Base-by-base conservation (phyloP, 257 asterid species). In the Handroanthus guayacan region DNA sequence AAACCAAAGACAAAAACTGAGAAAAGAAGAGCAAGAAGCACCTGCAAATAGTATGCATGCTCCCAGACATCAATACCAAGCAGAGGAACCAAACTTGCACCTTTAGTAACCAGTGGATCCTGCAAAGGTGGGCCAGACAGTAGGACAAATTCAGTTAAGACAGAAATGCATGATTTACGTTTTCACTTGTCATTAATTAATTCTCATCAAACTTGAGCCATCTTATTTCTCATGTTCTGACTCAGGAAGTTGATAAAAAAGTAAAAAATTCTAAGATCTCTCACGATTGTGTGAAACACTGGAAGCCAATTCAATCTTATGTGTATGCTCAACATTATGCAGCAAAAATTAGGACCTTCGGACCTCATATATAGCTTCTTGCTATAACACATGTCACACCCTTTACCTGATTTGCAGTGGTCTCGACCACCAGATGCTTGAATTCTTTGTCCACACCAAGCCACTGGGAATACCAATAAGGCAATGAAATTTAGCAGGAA, bases 41-140 rank as follows among this genome's bases (percentile, higher is more conserved):
- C 96, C 96, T 89, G 96, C 48, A 88, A 79, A 86, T 91, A 89
- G 87, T 91, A 91, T n/a, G 97, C 97, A 31, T 89, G 97, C 81
- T 91, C 96, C 97, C 97, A 91, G 60, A 91, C 96, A 61, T 91
- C 97, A 50, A 91, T 88, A 56, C 97, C 94, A 73, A 91, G 79
- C 79, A 89, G 85, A 72, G 97, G 97, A 73, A 88, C 85, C 88
- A 91, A 84, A 82, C 76, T 86, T 65, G 91, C 69, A 70, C 94
- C 93, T 82, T 86, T 88, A 44, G 92, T 89, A 77, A 89, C 91
- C 39, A 89, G 83, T 25, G 97, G 97, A 75, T 91, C 96, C 96
- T 91, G 91, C 70, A 66, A 71, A 43, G 51, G 75, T 18, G 52
- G 39, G 47, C 45, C 20, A n/a, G 45, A 41, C 55, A 61, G 52